Conservation (phyloP, 495 filamentous ascomycete genomes). For the Margaritispora aquatica region DNA sequence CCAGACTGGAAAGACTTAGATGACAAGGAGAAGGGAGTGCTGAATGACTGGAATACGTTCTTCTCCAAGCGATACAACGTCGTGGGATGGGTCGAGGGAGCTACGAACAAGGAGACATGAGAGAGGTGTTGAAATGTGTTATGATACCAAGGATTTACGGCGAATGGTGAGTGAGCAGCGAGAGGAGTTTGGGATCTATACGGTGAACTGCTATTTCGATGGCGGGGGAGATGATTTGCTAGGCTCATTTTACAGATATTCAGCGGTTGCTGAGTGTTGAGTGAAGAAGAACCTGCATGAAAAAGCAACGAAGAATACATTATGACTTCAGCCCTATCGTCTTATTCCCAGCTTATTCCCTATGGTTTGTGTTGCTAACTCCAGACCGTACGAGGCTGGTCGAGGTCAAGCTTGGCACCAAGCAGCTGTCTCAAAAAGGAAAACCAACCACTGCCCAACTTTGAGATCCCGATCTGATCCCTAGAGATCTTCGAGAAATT, state of each 20-base stretch:
- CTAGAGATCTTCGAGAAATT: no score
- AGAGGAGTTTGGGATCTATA: neutral
- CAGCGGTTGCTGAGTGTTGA: no score
- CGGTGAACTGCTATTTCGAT: neutral
- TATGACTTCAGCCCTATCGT: neutral
- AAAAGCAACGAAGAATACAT: neutral
- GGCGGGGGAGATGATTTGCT: neutral
- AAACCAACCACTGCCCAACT: no score
- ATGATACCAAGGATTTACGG: neutral
- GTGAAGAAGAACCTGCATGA: neutral
- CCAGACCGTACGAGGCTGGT: neutral
- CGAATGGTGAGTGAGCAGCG: neutral
- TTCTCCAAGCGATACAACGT: constrained; percentile 95
- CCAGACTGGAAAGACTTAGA: constrained; percentile 79
- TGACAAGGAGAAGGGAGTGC: constrained; percentile 79
- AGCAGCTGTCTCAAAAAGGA: no score
- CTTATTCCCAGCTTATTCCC: neutral
- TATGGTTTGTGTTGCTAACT: neutral
- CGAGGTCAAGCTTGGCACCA: no score
- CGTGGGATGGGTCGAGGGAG: constrained; percentile 60
- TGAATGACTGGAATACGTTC: constrained; percentile 92
- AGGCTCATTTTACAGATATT: no score
- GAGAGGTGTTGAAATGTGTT: neutral
- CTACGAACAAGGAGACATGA: neutral
- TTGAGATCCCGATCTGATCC: no score